Percentiles rank a stretch among this genome's conserved stretches.
Conservation (phyloP, 176 grass and related monocot genomes). For the Juncus inflexus region DNA sequence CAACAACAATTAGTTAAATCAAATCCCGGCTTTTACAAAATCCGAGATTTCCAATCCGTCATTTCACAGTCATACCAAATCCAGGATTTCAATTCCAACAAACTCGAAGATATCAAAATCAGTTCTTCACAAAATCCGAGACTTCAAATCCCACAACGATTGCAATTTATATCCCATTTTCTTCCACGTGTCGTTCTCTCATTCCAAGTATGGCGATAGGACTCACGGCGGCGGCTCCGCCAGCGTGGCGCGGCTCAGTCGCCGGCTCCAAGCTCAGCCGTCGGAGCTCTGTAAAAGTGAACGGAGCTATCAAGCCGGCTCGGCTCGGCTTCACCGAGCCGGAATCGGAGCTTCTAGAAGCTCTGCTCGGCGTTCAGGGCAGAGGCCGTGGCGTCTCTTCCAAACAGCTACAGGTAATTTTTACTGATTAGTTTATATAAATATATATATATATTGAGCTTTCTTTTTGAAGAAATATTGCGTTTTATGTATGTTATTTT, state of each 20-base stretch:
- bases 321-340: slow-evolving; percentile 39
- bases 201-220: slow-evolving; percentile 11
- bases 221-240: background rate
- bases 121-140: too few species aligned
- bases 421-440: background rate
- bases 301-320: slow-evolving; percentile 18
- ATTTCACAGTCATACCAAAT: too few species aligned
- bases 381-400: slow-evolving; percentile 59
- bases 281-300: slow-evolving; percentile 7
- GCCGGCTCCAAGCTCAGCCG: background rate
- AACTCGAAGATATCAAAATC: too few species aligned
- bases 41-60: too few species aligned
- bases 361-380: slow-evolving; percentile 76
- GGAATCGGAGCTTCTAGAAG: slow-evolving; percentile 57
- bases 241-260: background rate
- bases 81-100: too few species aligned
- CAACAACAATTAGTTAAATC: too few species aligned
- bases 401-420: slow-evolving; percentile 64
- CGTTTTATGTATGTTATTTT: background rate
- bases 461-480: background rate
- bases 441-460: background rate
- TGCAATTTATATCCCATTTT: too few species aligned
- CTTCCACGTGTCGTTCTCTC: too few species aligned
- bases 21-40: too few species aligned
- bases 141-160: too few species aligned